phyloP scores from a whole-genome alignment of 2,329 filamentous ascomycete species.

The Periconia sp. region DNA sequence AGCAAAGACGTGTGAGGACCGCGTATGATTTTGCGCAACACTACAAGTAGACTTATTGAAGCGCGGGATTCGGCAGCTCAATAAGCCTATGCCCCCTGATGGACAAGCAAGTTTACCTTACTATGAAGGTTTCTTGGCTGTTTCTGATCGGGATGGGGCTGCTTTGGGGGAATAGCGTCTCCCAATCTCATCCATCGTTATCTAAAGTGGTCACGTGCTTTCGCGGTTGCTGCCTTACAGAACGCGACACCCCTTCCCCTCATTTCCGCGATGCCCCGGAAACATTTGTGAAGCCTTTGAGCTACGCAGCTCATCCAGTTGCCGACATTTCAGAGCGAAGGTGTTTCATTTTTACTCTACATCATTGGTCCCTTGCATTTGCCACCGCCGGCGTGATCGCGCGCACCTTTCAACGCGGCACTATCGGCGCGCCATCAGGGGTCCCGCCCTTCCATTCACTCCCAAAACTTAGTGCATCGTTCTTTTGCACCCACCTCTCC shows the following conservation, averaged over 20 bases:
- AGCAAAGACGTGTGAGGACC: no score
- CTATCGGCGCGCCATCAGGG: slow-evolving; percentile 26
- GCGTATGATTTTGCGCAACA: no score
- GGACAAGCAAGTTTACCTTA: no score
- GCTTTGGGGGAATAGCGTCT: no score
- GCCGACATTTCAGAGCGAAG: slow-evolving; percentile 5
- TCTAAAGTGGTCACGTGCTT: slow-evolving; percentile 20
- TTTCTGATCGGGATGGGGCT: no score
- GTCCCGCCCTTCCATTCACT: slow-evolving; percentile 27
- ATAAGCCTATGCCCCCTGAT: no score
- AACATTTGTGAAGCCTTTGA: slow-evolving; percentile 7
- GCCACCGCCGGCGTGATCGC: slow-evolving; percentile 34
- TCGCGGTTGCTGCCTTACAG: slow-evolving; percentile 1
- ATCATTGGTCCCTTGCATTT: slow-evolving; percentile 17
- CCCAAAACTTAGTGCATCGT: slow-evolving; percentile 16
- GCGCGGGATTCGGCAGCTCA: no score
- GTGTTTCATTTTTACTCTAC: slow-evolving; percentile 1
- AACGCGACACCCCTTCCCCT: slow-evolving; percentile 7
- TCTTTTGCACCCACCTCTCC: slow-evolving; percentile 8
- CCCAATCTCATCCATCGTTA: slow-evolving; percentile 2
- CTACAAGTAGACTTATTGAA: no score
- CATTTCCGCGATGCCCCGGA: neutral
- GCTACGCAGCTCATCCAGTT: no score
- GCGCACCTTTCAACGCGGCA: slow-evolving; percentile 31
- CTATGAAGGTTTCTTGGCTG: no score